Base-by-base conservation (phyloP, 2,329 filamentous ascomycete species). In the Alternaria sp. region DNA sequence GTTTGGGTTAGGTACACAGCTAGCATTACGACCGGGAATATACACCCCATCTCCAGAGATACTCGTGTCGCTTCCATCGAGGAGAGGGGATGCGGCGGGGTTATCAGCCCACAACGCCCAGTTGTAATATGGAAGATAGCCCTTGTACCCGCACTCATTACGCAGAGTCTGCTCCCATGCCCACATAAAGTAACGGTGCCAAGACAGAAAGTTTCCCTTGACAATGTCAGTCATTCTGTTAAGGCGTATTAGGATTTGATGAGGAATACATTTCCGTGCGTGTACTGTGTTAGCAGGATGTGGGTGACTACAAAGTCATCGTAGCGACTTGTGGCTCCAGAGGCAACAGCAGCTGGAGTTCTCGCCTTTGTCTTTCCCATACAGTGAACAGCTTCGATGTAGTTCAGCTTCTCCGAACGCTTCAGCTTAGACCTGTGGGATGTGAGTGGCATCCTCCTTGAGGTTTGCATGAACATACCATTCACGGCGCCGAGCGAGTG, bases 101-200 rank as follows among this genome's bases (percentile, higher is more conserved):
- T 59, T 25, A 28, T 59, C 40, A n/a, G 49, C 50, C 57, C 57
- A 59, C 28, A 36, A 21, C 3, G 57, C 50, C 57, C 57, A 60
- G 43, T 60, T 60, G 28, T 60, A 55, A 44, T 60, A 60, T 13
- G 50, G 43, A 13, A 60, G 43, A 47, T 60, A 60, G 9, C 57
- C 57, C 9, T 54, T 54, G 12, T 60, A 60, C 2, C 57, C 57
- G 57, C 81, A 82, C 57, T 82, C 81, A 7, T 78, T 72, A n/a
- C 70, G 76, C 5, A 83, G 74, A 1, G 79, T 78, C 47, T 79
- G 69, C 61, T 83, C 81, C 65, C 80, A 82, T 3, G 74, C 65
- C 72, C 82, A 78, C 15, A 74, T 76, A 66, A 79, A 81, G 67
- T 81, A 80, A 12, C 80, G 73, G 62, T 82, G 80, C 80, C 81